phyloP scores from a whole-genome alignment of 257 asterid genomes.

The Ajuga chamaepitys region DNA sequence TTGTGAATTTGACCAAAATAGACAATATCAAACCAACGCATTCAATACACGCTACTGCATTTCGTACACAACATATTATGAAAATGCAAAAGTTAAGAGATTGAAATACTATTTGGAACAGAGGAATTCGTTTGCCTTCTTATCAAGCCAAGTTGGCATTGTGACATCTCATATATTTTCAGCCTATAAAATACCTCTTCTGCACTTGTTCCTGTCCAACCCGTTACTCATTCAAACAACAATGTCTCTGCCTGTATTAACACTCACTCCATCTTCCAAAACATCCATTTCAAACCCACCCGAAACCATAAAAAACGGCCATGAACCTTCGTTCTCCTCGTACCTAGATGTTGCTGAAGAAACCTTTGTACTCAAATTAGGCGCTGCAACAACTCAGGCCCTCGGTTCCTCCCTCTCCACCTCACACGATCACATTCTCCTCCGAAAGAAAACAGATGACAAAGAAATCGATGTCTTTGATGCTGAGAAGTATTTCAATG shows the following conservation, averaged over 20 bases:
- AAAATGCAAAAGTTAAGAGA: no score
- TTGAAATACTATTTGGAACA: no score
- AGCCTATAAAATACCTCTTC: not conserved
- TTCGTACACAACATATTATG: no score
- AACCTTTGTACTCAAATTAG: slow-evolving; percentile 30
- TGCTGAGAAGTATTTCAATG: slow-evolving; percentile 77
- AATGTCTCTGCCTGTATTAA: slow-evolving; percentile 41
- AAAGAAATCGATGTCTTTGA: slow-evolving; percentile 65
- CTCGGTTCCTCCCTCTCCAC: slow-evolving; percentile 17
- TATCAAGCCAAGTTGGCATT: not conserved
- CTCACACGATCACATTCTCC: slow-evolving; percentile 20
- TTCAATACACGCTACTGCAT: no score
- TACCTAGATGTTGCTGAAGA: slow-evolving; percentile 42
- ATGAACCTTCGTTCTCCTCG: slow-evolving; percentile 51
- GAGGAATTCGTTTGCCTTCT: no score
- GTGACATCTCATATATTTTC: not conserved
- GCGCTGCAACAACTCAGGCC: slow-evolving; percentile 15
- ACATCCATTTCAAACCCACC: slow-evolving; percentile 13
- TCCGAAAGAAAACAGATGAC: slow-evolving; percentile 33
- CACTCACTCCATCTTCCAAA: slow-evolving; percentile 30
- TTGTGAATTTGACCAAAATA: no score
- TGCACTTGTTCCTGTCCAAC: not conserved
- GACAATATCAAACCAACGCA: no score
- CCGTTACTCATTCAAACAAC: not conserved
- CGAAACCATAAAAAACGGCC: slow-evolving; percentile 11